Evolutionary conservation across 192 early-diverging fungal species (phyloP).

Genomic region (Backusella westeae): DNA sequence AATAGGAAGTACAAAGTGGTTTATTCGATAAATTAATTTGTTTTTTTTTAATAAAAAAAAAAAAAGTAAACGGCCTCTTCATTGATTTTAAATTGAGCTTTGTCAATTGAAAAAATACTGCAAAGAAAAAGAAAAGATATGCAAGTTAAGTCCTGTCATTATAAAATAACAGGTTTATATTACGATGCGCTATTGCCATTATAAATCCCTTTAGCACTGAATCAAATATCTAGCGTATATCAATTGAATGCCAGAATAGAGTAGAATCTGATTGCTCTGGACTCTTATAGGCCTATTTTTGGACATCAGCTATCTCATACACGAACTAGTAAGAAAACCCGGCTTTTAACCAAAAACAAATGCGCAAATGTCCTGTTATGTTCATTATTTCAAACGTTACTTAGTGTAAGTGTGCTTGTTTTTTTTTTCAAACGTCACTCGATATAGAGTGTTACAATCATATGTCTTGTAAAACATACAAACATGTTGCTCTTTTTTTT

Average conservation of each 20-base stretch:
- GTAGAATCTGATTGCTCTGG: not conserved
- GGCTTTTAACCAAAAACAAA: not conserved
- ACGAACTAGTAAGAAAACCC: not conserved
- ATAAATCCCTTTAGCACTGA: not conserved
- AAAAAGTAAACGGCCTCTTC: no score
- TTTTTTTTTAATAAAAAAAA: no score
- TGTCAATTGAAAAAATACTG: not conserved
- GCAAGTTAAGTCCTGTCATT: not conserved
- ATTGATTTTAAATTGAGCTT: not conserved
- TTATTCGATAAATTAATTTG: not conserved
- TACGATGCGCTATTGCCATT: not conserved
- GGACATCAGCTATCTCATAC: not conserved
- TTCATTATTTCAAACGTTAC: no score
- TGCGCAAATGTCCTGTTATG: not conserved
- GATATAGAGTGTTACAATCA: no score
- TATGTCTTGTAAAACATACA: no score
- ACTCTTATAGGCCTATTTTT: not conserved
- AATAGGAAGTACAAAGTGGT: not conserved
- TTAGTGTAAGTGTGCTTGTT: no score
- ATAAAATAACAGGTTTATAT: not conserved
- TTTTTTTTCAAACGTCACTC: no score
- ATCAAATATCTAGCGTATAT: not conserved
- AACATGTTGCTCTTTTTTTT: no score
- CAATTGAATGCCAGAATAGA: conserved; percentile 2
- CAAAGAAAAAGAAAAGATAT: not conserved